phyloP scores from a whole-genome alignment of 192 early-diverging fungal species.

The Backusella tuberculispora region DNA sequence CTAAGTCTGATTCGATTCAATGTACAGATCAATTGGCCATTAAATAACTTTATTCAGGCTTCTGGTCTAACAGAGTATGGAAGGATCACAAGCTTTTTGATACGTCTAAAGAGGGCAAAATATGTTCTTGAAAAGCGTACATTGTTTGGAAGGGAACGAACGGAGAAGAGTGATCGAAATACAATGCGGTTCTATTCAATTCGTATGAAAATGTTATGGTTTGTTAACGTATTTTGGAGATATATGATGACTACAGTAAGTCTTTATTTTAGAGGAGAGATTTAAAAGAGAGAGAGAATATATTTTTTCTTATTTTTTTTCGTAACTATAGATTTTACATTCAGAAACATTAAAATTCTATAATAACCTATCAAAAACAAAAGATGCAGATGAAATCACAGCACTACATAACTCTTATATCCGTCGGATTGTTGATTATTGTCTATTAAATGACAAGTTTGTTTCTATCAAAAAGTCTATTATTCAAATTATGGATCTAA shows the following conservation, averaged over 20 bases:
- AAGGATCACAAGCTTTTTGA: constrained; percentile 34
- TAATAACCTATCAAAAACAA: constrained; percentile 27
- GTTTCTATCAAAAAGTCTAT: constrained; percentile 31
- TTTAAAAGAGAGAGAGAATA: too few species aligned
- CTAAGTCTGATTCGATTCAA: constrained; percentile 13
- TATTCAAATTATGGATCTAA: constrained; percentile 31
- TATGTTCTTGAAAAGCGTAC: constrained; percentile 41
- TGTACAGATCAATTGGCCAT: constrained; percentile 34
- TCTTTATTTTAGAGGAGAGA: not conserved
- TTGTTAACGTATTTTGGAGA: constrained; percentile 45
- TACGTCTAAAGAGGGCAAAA: constrained; percentile 44
- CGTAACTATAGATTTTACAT: constrained; percentile 38
- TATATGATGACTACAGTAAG: constrained; percentile 48
- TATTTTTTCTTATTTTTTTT: not conserved
- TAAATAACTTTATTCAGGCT: constrained; percentile 41
- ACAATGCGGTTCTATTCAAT: constrained; percentile 42
- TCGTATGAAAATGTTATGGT: constrained; percentile 46
- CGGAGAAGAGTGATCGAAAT: constrained; percentile 5
- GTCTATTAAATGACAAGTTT: constrained; percentile 40
- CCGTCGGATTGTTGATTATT: constrained; percentile 36
- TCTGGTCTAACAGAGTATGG: constrained; percentile 31
- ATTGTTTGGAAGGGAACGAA: constrained; percentile 28
- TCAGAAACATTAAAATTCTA: constrained; percentile 41
- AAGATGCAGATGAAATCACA: constrained; percentile 47
- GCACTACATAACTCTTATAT: constrained; percentile 37